phyloP scores from a whole-genome alignment of 495 filamentous ascomycete genomes.

The Lasiosphaeria hispida region DNA sequence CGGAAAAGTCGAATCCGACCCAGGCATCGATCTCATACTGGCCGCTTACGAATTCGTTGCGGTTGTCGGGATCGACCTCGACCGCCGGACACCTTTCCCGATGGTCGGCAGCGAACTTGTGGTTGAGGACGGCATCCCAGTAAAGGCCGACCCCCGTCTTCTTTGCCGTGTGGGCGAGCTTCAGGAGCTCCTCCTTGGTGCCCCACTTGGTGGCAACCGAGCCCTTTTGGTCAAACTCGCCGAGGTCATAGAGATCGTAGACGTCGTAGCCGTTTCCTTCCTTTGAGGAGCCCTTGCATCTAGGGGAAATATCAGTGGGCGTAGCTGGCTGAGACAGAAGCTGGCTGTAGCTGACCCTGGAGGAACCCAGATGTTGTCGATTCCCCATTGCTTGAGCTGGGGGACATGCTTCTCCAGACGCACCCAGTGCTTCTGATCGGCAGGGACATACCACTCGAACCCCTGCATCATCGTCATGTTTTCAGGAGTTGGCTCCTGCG shows the following conservation, averaged over 20 bases:
- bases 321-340: neutral
- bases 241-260: conserved; percentile 74
- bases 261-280: conserved; percentile 73
- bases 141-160: conserved; percentile 58
- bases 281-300: conserved; percentile 63
- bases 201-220: conserved; percentile 68
- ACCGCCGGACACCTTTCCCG: conserved; percentile 58
- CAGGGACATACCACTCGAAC: conserved; percentile 74
- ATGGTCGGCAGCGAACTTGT: conserved; percentile 68
- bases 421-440: conserved; percentile 62
- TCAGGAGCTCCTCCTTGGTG: conserved; percentile 59
- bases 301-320: conserved; percentile 1
- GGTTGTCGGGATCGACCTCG: conserved; percentile 60
- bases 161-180: conserved; percentile 49
- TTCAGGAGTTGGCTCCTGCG: conserved; percentile 22
- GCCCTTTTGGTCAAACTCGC: conserved; percentile 75
- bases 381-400: conserved; percentile 56
- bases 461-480: conserved; percentile 68
- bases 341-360: conserved; percentile 43
- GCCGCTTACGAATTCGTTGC: conserved; percentile 54
- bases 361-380: conserved; percentile 69
- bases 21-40: conserved; percentile 65
- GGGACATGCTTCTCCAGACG: conserved; percentile 56
- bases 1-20: conserved; percentile 65
- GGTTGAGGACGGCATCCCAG: conserved; percentile 76